phyloP scores from a whole-genome alignment of 108 stramenopile genomes.

The Stephanodiscus minutulus region DNA sequence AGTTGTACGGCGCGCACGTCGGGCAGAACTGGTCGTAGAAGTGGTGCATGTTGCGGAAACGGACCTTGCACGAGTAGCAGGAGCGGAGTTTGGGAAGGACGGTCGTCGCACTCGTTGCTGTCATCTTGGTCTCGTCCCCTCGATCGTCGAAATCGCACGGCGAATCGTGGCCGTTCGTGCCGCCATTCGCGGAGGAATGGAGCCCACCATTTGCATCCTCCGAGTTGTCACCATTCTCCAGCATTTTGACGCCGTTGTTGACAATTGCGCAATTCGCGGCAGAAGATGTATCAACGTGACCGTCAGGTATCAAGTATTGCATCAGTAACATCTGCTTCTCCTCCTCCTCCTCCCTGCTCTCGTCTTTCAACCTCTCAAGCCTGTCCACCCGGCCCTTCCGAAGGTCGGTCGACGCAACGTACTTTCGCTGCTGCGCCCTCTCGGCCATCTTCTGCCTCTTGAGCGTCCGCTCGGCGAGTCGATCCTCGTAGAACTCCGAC shows the following conservation, averaged over 20 bases:
- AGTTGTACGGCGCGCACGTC: conserved; percentile 82
- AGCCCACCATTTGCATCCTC: conserved; percentile 11
- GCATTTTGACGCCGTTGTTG: conserved; percentile 10
- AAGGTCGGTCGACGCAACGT: conserved; percentile 70
- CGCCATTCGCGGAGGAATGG: conserved; percentile 12
- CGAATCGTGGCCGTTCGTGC: no score
- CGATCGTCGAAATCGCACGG: background rate
- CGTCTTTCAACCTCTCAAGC: conserved; percentile 58
- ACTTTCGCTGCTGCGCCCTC: conserved; percentile 60
- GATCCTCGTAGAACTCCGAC: conserved; percentile 51
- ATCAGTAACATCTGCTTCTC: conserved; percentile 41
- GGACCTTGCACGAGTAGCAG: conserved; percentile 88
- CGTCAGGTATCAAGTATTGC: conserved; percentile 74
- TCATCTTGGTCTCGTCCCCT: conserved; percentile 13
- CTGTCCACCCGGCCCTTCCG: conserved; percentile 70
- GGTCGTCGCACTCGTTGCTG: no score
- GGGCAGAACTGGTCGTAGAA: conserved; percentile 94
- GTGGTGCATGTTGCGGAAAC: conserved; percentile 78
- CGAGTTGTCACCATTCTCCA: conserved; percentile 32
- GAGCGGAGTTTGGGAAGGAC: conserved; percentile 77
- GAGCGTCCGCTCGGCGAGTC: conserved; percentile 47
- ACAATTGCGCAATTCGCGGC: background rate
- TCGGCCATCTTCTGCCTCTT: conserved; percentile 81
- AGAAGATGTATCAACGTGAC: conserved; percentile 60
- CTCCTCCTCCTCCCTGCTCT: conserved; percentile 70